These are phyloP conservation scores for Lactarius vividus DNA, from an alignment of 768 basidiomycete genomes.

Conservation along the genomic window DNA sequence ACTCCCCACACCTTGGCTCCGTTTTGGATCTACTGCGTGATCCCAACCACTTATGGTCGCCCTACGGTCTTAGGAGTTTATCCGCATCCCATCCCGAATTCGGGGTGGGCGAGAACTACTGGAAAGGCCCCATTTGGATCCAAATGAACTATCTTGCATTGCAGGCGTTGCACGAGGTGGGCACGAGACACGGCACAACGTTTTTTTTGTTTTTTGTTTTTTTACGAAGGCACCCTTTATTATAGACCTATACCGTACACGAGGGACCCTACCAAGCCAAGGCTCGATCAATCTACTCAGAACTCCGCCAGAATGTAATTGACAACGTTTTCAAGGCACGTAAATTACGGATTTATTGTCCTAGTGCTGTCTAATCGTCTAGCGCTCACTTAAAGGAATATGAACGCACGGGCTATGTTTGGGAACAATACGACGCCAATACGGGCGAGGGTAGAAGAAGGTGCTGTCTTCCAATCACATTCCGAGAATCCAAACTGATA, in stretches of 20 bases:
- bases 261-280: conserved; percentile 78
- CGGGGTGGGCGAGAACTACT: conserved; percentile 93
- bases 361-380: neutral
- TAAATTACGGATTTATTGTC: conserved; percentile 4
- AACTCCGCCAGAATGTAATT: conserved; percentile 78
- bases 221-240: neutral
- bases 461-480: conserved; percentile 39
- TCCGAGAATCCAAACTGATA: conserved; percentile 2
- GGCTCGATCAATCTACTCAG: conserved; percentile 75
- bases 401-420: conserved; percentile 88
- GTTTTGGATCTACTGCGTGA: conserved; percentile 78
- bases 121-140: conserved; percentile 96
- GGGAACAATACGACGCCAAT: conserved; percentile 92
- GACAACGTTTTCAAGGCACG: conserved; percentile 73
- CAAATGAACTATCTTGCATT: conserved; percentile 96
- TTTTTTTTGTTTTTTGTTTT: neutral
- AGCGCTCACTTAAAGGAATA: conserved; percentile 60
- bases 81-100: conserved; percentile 88
- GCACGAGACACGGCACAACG: conserved; percentile 15
- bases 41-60: conserved; percentile 88
- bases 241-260: conserved; percentile 70
- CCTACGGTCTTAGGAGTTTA: conserved; percentile 84
- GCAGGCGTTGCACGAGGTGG: conserved; percentile 71
- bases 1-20: conserved; percentile 77
- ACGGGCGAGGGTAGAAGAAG: conserved; percentile 85